These are phyloP conservation scores for Penicillium argentinense DNA, from an alignment of 495 filamentous ascomycete species.

Conservation along the genomic window DNA sequence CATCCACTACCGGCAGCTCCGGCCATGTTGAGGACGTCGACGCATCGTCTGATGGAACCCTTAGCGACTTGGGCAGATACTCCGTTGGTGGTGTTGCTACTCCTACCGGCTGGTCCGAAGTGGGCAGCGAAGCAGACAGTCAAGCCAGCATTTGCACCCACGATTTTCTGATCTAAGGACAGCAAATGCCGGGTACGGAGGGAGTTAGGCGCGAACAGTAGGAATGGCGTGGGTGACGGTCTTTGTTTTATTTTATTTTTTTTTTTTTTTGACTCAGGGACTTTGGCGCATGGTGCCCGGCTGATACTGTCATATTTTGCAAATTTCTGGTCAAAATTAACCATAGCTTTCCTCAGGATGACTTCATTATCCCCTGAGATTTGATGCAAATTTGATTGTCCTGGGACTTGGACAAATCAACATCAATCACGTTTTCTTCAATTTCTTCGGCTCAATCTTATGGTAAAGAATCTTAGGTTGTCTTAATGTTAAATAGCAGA, in stretches of 20 bases:
- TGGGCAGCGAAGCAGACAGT: constrained; percentile 71
- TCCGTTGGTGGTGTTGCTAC: constrained; percentile 55
- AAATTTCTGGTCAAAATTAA: neutral
- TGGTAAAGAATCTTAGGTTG: too few species aligned
- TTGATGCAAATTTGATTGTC: too few species aligned
- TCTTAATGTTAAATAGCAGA: too few species aligned
- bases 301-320: neutral
- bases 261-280: neutral
- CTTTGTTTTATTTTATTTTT: neutral
- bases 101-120: constrained; percentile 74
- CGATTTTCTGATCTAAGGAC: constrained; percentile 2
- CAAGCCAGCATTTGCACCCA: too few species aligned
- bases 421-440: too few species aligned
- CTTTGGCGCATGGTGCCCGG: too few species aligned
- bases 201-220: constrained; percentile 8
- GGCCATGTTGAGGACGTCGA: constrained; percentile 36
- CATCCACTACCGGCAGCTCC: constrained; percentile 38
- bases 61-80: constrained; percentile 60
- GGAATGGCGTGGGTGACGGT: neutral
- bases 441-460: too few species aligned
- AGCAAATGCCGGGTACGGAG: too few species aligned
- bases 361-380: too few species aligned
- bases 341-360: too few species aligned
- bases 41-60: constrained; percentile 51
- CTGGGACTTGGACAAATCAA: too few species aligned